phyloP scores from a whole-genome alignment of 495 filamentous ascomycete species.

The Aspergillus sclerotiicarbonarius region DNA sequence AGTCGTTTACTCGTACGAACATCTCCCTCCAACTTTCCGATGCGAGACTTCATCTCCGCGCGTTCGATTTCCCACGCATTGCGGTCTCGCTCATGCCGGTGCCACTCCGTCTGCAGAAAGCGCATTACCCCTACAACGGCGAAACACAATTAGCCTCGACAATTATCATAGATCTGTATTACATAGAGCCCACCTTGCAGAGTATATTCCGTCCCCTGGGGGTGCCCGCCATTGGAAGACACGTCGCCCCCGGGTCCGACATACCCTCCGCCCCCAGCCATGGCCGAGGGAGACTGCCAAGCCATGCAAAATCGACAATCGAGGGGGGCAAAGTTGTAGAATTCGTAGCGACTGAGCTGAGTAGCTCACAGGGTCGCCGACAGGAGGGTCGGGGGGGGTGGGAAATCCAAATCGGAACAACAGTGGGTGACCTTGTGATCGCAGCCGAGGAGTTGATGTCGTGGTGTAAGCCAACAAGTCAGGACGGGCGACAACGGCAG shows the following conservation, averaged over 20 bases:
- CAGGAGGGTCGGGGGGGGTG: conserved; percentile 5
- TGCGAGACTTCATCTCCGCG: conserved; percentile 98
- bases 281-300: conserved; percentile 62
- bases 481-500: conserved; percentile 22
- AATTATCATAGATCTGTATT: not conserved
- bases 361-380: conserved; percentile 6
- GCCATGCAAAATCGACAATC: conserved; percentile 43
- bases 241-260: conserved; percentile 52
- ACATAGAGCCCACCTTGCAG: conserved; percentile 69
- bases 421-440: conserved; percentile 11
- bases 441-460: conserved; percentile 17
- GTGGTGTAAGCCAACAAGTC: conserved; percentile 11
- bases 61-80: conserved; percentile 99
- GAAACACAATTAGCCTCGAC: conserved; percentile 10
- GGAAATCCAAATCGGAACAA: not conserved
- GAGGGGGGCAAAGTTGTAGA: not conserved
- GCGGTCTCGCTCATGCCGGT: conserved; percentile 94
- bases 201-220: conserved; percentile 94
- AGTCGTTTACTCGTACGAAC: conserved; percentile 77
- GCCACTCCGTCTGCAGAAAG: conserved; percentile 99
- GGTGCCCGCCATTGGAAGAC: conserved; percentile 55
- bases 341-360: not conserved
- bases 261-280: conserved; percentile 64
- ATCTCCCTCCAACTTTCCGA: conserved; percentile 92
- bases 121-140: conserved; percentile 84